Evolutionary conservation across 1,284 basidiomycete species (phyloP).

Genomic region (Apiotrichum laibachii): DNA sequence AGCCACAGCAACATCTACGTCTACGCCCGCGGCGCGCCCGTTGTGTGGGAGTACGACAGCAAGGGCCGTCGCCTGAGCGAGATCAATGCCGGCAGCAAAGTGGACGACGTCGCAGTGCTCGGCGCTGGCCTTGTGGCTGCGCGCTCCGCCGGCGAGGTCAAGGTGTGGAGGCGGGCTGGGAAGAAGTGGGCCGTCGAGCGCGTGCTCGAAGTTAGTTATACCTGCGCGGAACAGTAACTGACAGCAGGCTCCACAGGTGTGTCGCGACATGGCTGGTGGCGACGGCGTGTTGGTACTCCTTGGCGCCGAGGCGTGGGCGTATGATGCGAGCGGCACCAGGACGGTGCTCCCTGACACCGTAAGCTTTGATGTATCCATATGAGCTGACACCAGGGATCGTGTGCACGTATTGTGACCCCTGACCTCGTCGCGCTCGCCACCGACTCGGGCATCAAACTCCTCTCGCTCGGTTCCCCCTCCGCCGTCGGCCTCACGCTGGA

Average conservation of each 20-base stretch:
- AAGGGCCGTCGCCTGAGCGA: slow-evolving; percentile 25
- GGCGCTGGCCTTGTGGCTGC: slow-evolving; percentile 4
- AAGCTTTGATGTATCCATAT: not conserved
- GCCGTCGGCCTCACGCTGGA: too few species aligned
- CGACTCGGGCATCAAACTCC: too few species aligned
- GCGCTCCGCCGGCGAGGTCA: not conserved
- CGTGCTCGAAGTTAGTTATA: slow-evolving; percentile 9
- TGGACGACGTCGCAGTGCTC: not conserved
- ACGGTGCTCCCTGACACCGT: not conserved
- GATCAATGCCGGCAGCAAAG: not conserved
- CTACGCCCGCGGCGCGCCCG: not conserved
- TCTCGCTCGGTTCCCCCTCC: too few species aligned
- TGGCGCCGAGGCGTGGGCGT: slow-evolving; percentile 6
- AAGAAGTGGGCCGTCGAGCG: slow-evolving; percentile 5
- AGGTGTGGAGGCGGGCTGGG: slow-evolving; percentile 8
- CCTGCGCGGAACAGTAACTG: not conserved
- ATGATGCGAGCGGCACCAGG: slow-evolving; percentile 2
- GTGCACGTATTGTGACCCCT: too few species aligned
- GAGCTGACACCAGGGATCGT: not conserved
- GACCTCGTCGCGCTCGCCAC: too few species aligned
- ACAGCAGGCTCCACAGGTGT: not conserved
- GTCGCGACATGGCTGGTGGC: not conserved
- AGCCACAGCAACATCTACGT: slow-evolving; percentile 15
- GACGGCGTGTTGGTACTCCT: slow-evolving; percentile 1
- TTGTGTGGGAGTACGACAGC: slow-evolving; percentile 29